Base-by-base conservation (phyloP, 192 early-diverging fungal genomes). In the Spizellomyces sp. region DNA sequence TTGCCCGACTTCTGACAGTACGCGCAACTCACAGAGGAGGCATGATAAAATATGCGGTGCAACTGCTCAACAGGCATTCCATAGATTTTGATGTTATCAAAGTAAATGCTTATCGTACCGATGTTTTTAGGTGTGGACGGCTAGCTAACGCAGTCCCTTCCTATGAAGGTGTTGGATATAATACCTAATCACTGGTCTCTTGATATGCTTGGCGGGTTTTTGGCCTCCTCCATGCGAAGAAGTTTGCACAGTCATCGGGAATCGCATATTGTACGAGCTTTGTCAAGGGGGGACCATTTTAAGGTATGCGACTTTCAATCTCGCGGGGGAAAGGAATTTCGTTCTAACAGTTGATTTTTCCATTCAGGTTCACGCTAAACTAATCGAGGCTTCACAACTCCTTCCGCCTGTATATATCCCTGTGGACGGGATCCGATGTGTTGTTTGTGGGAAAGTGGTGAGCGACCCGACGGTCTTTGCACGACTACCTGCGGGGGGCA, bases 141-240 rank as follows among this genome's bases (percentile, higher is more conserved):
- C 27, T 36, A 36, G 27, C 44, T 48, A 70, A n/a, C 10, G n/a
- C 22, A 65, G 6, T 19, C 27, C 17, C 10, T 21, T 52, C 44
- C 45, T 19, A 17, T 36, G 19, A 45, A 79, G 76, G 64, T 81
- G 27, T 58, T 82, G 4, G 69, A 62, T n/a, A 21, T 46, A 10
- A 27, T 82, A 15, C 81, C 81, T 4, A 66, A 66, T 48, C 48
- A 64, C 47, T 82, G 81, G 81, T 77, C 77, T n/a, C 45, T 82
- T 6, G 67, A 46, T 8, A 52, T 74, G 19, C 41, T 79, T 2
- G 50, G 45, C 41, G 21, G 44, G 9, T 82, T 68, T 50, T 50
- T 82, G 21, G 21, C 55, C 15, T 46, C 57, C 9, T 19, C 61
- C 10, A 27, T 79, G 36, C 67, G 76, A 10, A 15, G 4, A 9